A percentile compares a stretch with the other conserved stretches of the same genome.
phyloP scores from a whole-genome alignment of 1,139 yeast genomes.

The Geotrichum klebahnii region DNA sequence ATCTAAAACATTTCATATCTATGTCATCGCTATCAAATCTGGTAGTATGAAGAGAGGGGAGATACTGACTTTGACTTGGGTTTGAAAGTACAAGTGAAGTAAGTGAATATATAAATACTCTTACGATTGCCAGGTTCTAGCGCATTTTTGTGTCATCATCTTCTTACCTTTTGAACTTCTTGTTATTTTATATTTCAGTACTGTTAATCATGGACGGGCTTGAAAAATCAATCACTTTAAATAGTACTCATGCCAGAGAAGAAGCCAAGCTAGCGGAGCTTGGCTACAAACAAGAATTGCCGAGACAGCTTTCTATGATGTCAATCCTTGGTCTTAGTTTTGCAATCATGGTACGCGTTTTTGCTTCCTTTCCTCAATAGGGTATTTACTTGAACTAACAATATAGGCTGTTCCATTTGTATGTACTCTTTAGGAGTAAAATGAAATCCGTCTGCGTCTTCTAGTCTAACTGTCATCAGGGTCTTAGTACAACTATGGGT shows the following conservation, averaged over 20 bases:
- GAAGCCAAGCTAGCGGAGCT: constrained; percentile 21
- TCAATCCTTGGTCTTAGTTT: constrained; percentile 22
- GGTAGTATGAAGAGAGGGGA: too few species aligned
- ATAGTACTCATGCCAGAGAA: constrained; percentile 2
- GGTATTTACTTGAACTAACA: neutral
- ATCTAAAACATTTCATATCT: too few species aligned
- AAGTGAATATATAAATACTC: too few species aligned
- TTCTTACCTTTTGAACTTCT: too few species aligned
- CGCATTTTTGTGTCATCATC: too few species aligned
- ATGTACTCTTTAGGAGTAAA: too few species aligned
- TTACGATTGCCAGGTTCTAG: too few species aligned
- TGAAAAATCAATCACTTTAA: constrained; percentile 1
- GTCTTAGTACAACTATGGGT: constrained; percentile 24
- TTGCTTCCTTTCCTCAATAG: neutral
- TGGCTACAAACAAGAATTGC: constrained; percentile 23
- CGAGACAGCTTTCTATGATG: constrained; percentile 23
- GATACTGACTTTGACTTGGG: too few species aligned
- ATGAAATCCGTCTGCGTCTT: neutral
- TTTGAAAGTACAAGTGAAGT: too few species aligned
- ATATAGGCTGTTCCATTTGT: constrained; percentile 12
- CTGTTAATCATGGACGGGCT: constrained; percentile 3
- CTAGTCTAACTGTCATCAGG: neutral
- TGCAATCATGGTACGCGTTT: constrained; percentile 24
- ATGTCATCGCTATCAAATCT: too few species aligned
- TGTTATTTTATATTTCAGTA: constrained; percentile 3